These are phyloP conservation scores for Rhodotorula sp. DNA, from an alignment of 1,284 basidiomycete species.

Conservation along the genomic window DNA sequence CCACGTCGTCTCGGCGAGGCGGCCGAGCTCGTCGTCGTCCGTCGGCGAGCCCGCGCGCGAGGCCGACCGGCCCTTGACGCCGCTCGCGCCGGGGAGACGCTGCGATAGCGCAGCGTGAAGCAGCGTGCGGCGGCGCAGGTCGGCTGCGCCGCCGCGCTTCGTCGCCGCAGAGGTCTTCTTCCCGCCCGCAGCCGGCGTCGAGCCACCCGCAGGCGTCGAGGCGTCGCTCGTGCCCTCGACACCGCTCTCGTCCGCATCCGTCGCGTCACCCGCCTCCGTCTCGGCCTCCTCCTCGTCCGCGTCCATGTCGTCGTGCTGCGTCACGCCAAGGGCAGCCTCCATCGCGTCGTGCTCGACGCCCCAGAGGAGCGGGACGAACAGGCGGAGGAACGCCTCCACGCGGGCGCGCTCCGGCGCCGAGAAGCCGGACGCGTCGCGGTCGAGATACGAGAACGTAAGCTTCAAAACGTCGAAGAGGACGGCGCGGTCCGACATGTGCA, in stretches of 20 bases:
- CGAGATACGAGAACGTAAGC: conserved; percentile 86
- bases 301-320: conserved; percentile 64
- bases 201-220: background rate
- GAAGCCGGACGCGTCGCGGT: conserved; percentile 66
- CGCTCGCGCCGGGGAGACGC: background rate
- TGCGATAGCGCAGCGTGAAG: conserved; percentile 56
- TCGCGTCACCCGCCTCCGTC: conserved; percentile 53
- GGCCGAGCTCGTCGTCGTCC: conserved; percentile 41
- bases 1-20: conserved; percentile 35
- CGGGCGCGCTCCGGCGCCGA: conserved; percentile 74
- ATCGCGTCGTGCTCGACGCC: conserved; percentile 75
- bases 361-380: conserved; percentile 82
- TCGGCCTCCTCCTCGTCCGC: conserved; percentile 51
- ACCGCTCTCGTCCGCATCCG: conserved; percentile 49
- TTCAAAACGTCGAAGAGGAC: conserved; percentile 88
- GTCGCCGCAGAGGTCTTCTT: conserved; percentile 5
- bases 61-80: background rate
- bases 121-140: conserved; percentile 74
- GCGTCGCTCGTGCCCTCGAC: conserved; percentile 6
- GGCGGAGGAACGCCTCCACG: conserved; percentile 81
- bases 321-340: conserved; percentile 56
- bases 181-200: background rate
- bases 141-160: conserved; percentile 58
- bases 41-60: conserved; percentile 14
- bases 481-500: conserved; percentile 72